These are phyloP conservation scores for Fusarium falciforme DNA, from an alignment of 2,329 filamentous ascomycete species.

Conservation along the genomic window DNA sequence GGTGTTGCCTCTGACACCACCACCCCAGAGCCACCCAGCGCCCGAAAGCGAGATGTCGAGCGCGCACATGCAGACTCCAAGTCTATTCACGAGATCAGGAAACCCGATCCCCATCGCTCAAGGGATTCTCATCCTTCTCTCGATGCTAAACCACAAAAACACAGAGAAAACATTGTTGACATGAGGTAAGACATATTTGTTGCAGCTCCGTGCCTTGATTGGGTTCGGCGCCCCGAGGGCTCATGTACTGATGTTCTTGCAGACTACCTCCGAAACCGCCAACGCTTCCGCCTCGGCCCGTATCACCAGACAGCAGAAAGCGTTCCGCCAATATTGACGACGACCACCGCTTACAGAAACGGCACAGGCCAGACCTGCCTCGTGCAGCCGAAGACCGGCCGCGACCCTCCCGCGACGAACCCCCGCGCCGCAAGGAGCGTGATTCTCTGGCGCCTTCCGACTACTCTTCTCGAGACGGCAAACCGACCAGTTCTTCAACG, in stretches of 20 bases:
- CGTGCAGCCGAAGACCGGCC: conserved; percentile 48
- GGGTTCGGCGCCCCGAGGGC: background rate
- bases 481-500: conserved; percentile 40
- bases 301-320: conserved; percentile 61
- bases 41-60: conserved; percentile 48
- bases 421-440: conserved; percentile 47
- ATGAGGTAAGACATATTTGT: conserved; percentile 43
- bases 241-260: conserved; percentile 27
- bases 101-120: conserved; percentile 38
- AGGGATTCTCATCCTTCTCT: conserved; percentile 38
- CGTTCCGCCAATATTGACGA: conserved; percentile 59
- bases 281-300: conserved; percentile 49
- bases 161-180: conserved; percentile 45
- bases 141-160: conserved; percentile 47
- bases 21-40: conserved; percentile 49
- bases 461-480: conserved; percentile 44
- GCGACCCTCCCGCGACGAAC: conserved; percentile 49
- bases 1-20: conserved; percentile 51
- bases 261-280: conserved; percentile 54
- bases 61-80: conserved; percentile 43
- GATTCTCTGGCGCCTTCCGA: conserved; percentile 46
- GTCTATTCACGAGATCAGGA: conserved; percentile 36
- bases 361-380: conserved; percentile 54
- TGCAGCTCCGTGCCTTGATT: background rate
- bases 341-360: conserved; percentile 58